Base-by-base conservation (phyloP, 352 stramenopile species). In the Globisporangium nunn region DNA sequence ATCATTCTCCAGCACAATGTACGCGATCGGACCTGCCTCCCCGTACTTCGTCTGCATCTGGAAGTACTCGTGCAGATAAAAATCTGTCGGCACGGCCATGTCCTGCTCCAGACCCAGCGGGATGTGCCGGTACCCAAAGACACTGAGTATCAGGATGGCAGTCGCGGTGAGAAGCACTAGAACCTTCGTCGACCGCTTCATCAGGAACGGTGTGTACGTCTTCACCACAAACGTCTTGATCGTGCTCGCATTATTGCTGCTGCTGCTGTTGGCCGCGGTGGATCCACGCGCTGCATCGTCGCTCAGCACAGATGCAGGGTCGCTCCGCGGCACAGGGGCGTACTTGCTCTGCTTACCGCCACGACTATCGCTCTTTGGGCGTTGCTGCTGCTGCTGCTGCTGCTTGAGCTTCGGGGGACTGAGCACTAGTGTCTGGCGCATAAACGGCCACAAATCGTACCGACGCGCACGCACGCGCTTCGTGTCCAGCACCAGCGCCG, bases 1-100 rank as follows among this genome's bases (percentile, higher is more conserved):
- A 6, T 59, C 52, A 18, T 69, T 61, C 12, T 85, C 73, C 0
- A 89, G 47, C 56, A 91, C 87, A 29, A 96, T 70, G 61, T 96
- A 97, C n/a, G 83, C 85, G 43, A 85, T 79, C 23, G 88, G 88
- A 17, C 88, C 88, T 14, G 88, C 85, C 55, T 96, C 85, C 43
- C 85, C 86, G 41, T 82, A 78, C 50, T 82, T 74, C 28, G 87
- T 93, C 61, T 97, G 85, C 35, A 78, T 76, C 43, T 91, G 65
- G 59, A 96, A 97, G 56, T 96, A 97, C 37, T 88, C 78, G 56
- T 95, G 83, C 7, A 97, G 63, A 51, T 96, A 96, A 46, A 91
- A 95, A 50, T 96, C 82, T 0, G 78, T 83, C 6, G 88, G 88
- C 12, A 95, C 78, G 0, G 87, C 88, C 51, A 96, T 72, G 56